phyloP scores from a whole-genome alignment of 441 rosid species.

The Populus trichocarpa region DNA sequence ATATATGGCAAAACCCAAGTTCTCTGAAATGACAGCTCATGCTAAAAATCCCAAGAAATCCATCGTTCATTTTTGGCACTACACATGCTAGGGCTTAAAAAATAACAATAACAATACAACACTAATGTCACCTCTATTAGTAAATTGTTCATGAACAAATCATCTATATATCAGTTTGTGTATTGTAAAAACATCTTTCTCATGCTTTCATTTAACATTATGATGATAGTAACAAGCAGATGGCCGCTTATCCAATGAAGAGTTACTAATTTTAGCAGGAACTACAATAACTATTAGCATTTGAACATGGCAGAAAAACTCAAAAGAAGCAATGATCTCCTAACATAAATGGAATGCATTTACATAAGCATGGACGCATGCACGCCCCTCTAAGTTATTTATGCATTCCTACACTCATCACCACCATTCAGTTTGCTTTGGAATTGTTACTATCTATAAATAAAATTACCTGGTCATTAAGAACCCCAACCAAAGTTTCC shows the following conservation, averaged over 20 bases:
- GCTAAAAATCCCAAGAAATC: neutral
- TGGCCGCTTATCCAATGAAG: neutral
- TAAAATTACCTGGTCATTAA: constrained; percentile 57
- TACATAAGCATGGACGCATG: too few species aligned
- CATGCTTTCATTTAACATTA: neutral
- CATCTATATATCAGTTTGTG: neutral
- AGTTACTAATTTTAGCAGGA: neutral
- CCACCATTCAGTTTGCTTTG: too few species aligned
- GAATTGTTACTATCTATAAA: neutral
- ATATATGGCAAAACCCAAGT: neutral
- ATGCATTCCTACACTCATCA: too few species aligned
- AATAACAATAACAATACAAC: too few species aligned
- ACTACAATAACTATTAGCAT: neutral
- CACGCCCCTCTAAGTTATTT: too few species aligned
- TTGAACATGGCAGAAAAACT: neutral
- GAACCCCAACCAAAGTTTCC: constrained; percentile 52
- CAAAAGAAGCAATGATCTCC: neutral
- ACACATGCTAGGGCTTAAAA: neutral
- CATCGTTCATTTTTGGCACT: neutral
- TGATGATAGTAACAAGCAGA: neutral
- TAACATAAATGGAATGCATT: neutral
- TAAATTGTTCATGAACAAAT: too few species aligned
- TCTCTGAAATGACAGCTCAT: neutral
- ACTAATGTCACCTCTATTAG: neutral
- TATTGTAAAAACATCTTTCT: neutral